Base-by-base conservation (phyloP, 169 alveolate species). In the Babesia divergens region DNA sequence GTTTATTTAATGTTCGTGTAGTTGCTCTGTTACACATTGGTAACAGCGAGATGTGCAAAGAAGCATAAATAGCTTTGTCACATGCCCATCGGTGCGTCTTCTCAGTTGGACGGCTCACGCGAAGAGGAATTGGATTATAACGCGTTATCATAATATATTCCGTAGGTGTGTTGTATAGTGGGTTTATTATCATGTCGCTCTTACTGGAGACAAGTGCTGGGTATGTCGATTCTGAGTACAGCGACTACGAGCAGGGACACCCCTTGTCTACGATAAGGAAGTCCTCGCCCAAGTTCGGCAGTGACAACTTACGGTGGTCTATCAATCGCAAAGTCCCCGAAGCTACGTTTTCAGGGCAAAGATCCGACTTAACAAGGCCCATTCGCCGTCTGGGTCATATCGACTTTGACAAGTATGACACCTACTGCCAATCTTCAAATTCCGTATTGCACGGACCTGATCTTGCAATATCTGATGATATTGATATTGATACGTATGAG, bases 151-250 rank as follows among this genome's bases (percentile, higher is more conserved):
- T n/a, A n/a, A n/a, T n/a, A 14, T 8, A 16, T 2, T 35, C 22
- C 24, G 6, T n/a, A 32, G 49, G 32, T 34, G 53, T 35, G 9
- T n/a, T n/a, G n/a, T n/a, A 11, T 28, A 56, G n/a, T 11, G 26
- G 8, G 31, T 35, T 56, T 22, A 24, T 24, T 28, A 37, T 40
- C 22, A 62, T 62, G 72, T 22, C 72, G 8, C 18, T 28, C 14
- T 24, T 47, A 6, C 28, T 77, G 35, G 82, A 56, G 46, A 65
- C 68, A 7, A 54, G 80, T 40, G 86, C 81, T n/a, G 86, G 86
- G 5, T 77, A 77, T 18, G 44, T 66, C 0, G 86, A 77, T 50
- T 77, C 86, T n/a, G 86, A 76, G n/a, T 46, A 34, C 46, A 77
- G 86, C 60, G 86, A 77, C 62, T 59, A 52, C 37, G 86, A 77